Evolutionary conservation across 352 stramenopile species (phyloP).

Genomic region (Globisporangium uncinulatum): DNA sequence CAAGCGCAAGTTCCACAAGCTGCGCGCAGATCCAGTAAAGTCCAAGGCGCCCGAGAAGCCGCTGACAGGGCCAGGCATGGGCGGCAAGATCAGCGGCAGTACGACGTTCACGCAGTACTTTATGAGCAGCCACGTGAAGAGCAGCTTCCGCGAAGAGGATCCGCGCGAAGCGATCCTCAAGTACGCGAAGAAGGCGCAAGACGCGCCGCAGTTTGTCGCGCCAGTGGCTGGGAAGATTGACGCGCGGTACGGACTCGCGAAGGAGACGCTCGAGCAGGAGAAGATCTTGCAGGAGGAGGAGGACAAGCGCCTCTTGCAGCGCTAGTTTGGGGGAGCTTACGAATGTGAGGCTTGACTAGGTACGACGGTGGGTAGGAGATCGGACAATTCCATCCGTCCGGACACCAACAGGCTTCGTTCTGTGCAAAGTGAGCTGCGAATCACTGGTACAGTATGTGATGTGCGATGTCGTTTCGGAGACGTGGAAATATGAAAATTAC

Average conservation of each 20-base stretch:
- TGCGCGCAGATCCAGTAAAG: conserved; percentile 58
- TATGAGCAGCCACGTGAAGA: conserved; percentile 85
- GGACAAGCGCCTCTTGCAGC: conserved; percentile 57
- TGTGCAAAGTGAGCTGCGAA: no score
- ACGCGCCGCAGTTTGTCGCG: conserved; percentile 62
- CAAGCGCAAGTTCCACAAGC: conserved; percentile 75
- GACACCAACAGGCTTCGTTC: no score
- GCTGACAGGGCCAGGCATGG: conserved; percentile 68
- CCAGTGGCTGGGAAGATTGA: conserved; percentile 60
- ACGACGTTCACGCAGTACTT: conserved; percentile 87
- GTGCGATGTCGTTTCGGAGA: no score
- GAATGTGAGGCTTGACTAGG: no score
- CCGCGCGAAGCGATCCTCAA: conserved; percentile 82
- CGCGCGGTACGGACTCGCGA: conserved; percentile 60
- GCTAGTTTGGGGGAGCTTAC: conserved; percentile 19
- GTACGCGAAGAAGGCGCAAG: conserved; percentile 71
- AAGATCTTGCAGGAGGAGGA: conserved; percentile 74
- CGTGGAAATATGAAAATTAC: no score
- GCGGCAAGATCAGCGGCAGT: conserved; percentile 69
- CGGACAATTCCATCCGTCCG: no score
- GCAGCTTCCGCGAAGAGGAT: conserved; percentile 81
- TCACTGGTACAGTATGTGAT: no score
- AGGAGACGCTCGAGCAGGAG: conserved; percentile 78
- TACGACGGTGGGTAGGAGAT: no score
- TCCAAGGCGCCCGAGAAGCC: conserved; percentile 75